Base-by-base conservation (phyloP, 148 eudicot genomes). In the Bassia scoparia region DNA sequence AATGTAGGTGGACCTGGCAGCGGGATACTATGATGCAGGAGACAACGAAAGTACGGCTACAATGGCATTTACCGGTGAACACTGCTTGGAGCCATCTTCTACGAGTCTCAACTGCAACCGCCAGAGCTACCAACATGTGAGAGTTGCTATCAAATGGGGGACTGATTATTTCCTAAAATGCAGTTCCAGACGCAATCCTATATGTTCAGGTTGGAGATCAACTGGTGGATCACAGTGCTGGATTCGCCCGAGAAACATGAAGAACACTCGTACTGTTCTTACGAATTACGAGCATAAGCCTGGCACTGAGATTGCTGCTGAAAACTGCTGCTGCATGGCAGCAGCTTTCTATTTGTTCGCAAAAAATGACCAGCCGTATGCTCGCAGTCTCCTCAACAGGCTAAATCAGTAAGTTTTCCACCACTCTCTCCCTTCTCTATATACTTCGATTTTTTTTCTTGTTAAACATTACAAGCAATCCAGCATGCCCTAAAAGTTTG, bases 21-120 rank as follows among this genome's bases (percentile, higher is more conserved):
- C 96, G n/a, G 98, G 98, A 71, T 93, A 93, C 72, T 93, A 93
- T 48, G 98, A 93, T 38, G 98, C 98, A 20, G 98, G 98, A 29
- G 98, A 93, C 79, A 93, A 93, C 65, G 96, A 1, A 93, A 93
- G 79, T 93, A 81, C 59, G 98, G 98, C 54, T 90, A 61, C 98
- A 2, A 89, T 93, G 96, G 98, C 96, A 0, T 93, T 93, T 79
- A 93, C 98, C n/a, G 0, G 76, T 90, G 0, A 89, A 93, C 96
- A 13, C 58, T 93, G 27, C 96, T 4, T 90, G 96, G 93, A 41
- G 89, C 94, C 17, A 67, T 83, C 14, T 77, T 72, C 35, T 90
- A 93, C 61, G 43, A 62, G 21, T 54, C 86, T 23, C 83, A 93
- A 82, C 70, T 93, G 2, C 66, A 81, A 44, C 74, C 86, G 0